Evolutionary conservation across 352 stramenopile species (phyloP), one percentile per base, ranked within the genome.

Genomic region (Phytophthora pini): DNA sequence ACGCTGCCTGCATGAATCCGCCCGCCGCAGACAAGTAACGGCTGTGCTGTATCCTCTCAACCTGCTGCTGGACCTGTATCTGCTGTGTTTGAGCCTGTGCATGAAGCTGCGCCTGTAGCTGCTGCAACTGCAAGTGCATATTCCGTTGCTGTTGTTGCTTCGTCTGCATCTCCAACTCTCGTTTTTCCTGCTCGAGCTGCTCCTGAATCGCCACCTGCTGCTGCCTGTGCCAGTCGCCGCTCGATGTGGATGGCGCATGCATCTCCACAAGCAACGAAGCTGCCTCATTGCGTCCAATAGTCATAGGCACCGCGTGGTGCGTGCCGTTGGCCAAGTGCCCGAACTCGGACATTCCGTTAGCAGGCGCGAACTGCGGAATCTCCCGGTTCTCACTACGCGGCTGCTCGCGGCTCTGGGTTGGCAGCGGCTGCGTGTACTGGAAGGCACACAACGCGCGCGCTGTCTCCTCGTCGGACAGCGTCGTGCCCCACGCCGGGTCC

Each of bases 391-490:
- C 46, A 53, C 15, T 39, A 27, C 20, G 38, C 10, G 27, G 34
- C 10, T 66, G 48, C 10, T 8, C 34, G 10, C 20, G 66, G 12
- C 45, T 52, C 38, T 65, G 54, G 0, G 17, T 59, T 26, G 34
- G 39, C 29, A 61, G 36, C 7, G 61, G 44, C 32, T 54, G 34
- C 36, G 13, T 65, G 13, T 61, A 36, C 15, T 66, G 65, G 45
- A 75, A 74, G 47, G 56, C 51, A 40, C 52, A 72, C 51, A 80
- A 39, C 32, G 65, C 47, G 17, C 46, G 67, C 22, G 65, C 69
- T n/a, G 45, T 72, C 40, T 74, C 60, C 45, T 75, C 70, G 49
- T 78, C 65, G 6, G 65, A 77, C 26, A 74, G 49, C 29, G 61
- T 53, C 55, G 56, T 27, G 11, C 65, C 69, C 70, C 72, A 72